Conservation (phyloP, 1,139 yeast species). For the Debaryomycetaceae sp. region DNA sequence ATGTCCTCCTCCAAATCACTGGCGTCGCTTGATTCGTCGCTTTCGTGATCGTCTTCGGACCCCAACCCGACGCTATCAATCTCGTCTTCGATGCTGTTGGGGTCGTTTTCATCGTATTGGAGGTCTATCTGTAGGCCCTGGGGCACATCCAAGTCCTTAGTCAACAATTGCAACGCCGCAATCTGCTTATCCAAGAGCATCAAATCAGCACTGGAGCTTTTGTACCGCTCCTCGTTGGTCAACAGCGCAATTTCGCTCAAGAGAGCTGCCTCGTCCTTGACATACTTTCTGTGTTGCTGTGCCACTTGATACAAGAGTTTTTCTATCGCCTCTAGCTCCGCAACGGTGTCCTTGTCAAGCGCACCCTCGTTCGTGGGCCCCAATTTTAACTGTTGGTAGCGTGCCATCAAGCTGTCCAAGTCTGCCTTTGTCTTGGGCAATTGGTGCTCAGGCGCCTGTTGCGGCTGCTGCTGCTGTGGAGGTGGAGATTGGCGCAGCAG, state of each 20-base stretch:
- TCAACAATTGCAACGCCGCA: constrained; percentile 67
- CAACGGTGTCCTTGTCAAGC: background rate
- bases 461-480: too few relatives aligned
- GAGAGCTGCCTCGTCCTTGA: constrained; percentile 22
- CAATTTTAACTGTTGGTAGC: constrained; percentile 25
- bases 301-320: constrained; percentile 27
- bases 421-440: constrained; percentile 30
- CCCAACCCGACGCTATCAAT: too few relatives aligned
- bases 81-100: too few relatives aligned
- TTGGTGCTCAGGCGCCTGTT: constrained; percentile 12
- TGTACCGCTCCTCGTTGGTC: too few relatives aligned
- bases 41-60: constrained; percentile 5
- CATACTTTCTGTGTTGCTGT: constrained; percentile 23
- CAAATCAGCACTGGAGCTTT: constrained; percentile 32
- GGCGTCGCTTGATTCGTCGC: constrained; percentile 5
- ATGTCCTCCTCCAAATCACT: constrained; percentile 1
- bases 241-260: constrained; percentile 13
- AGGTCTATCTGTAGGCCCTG: constrained; percentile 29
- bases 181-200: constrained; percentile 62
- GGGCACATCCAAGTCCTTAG: constrained; percentile 78
- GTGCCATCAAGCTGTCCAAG: constrained; percentile 26
- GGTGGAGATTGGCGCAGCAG: background rate
- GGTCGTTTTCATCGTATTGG: constrained; percentile 3
- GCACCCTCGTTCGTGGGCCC: background rate
- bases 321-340: constrained; percentile 22